These are phyloP conservation scores for Aethionema arabicum DNA, from an alignment of 345 rosid species.

Conservation along the genomic window DNA sequence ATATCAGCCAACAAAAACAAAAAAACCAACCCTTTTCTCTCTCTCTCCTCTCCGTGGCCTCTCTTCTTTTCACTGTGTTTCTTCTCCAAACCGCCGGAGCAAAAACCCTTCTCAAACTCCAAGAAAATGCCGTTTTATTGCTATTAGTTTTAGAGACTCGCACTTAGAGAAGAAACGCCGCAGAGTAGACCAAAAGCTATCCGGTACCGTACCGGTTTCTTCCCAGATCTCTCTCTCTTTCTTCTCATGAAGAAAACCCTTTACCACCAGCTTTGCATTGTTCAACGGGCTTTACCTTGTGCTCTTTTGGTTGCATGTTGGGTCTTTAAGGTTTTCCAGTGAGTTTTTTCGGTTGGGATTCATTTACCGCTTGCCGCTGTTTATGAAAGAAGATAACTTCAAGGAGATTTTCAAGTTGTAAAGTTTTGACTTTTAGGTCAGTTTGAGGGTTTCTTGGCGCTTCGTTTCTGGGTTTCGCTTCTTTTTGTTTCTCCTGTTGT, in stretches of 20 bases:
- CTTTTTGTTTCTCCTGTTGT: constrained; percentile 8
- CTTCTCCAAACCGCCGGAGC: constrained; percentile 28
- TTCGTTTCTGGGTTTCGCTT: constrained; percentile 9
- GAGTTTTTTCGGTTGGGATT: constrained; percentile 27
- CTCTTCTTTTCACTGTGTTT: constrained; percentile 19
- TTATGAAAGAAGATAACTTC: constrained; percentile 27
- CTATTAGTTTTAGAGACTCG: not conserved
- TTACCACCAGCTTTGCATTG: constrained; percentile 13
- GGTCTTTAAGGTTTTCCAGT: constrained; percentile 14
- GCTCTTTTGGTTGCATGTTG: constrained; percentile 35
- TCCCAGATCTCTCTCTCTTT: constrained; percentile 37
- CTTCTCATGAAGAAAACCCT: constrained; percentile 11
- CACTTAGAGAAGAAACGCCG: constrained; percentile 22
- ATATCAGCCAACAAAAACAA: not conserved
- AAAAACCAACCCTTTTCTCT: constrained; percentile 21
- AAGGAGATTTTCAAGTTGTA: constrained; percentile 22
- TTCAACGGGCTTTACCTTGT: not conserved
- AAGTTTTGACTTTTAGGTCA: constrained; percentile 33
- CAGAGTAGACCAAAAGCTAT: constrained; percentile 24
- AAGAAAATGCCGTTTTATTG: constrained; percentile 22
- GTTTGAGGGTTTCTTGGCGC: constrained; percentile 2
- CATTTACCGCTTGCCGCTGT: constrained; percentile 29
- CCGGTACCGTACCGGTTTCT: constrained; percentile 12
- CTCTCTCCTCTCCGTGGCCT: constrained; percentile 9
- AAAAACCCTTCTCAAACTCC: constrained; percentile 10